Evolutionary conservation across 768 basidiomycete species (phyloP).

Genomic region (Boletellus ananiceps): DNA sequence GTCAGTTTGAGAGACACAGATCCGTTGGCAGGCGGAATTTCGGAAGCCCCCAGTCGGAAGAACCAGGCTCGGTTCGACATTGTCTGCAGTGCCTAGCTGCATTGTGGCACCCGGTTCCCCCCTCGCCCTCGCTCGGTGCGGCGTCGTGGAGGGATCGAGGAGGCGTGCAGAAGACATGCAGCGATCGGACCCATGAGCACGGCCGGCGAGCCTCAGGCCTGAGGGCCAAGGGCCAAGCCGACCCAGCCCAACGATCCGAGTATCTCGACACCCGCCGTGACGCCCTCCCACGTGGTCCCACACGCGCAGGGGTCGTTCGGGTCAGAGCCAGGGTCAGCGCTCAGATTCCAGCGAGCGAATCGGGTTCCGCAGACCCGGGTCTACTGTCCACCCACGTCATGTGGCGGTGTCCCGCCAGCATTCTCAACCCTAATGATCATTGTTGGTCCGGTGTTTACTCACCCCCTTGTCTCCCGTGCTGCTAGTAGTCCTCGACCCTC

Average conservation of each 20-base stretch:
- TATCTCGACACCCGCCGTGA: conserved; percentile 16
- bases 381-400: neutral
- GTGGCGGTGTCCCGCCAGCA: conserved; percentile 10
- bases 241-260: conserved; percentile 9
- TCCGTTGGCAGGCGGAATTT: conserved; percentile 21
- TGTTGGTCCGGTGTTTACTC: no score
- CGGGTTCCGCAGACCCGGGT: conserved; percentile 15
- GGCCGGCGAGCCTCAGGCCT: no score
- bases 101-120: neutral
- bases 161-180: conserved; percentile 7
- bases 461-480: no score
- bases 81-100: conserved; percentile 1
- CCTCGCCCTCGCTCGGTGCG: no score
- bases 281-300: conserved; percentile 22
- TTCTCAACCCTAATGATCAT: no score
- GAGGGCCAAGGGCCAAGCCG: conserved; percentile 14
- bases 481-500: no score
- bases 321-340: conserved; percentile 5
- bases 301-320: conserved; percentile 12
- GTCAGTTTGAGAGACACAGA: conserved; percentile 31
- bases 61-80: conserved; percentile 19
- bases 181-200: conserved; percentile 10
- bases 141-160: no score
- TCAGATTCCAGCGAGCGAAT: conserved; percentile 13
- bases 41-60: conserved; percentile 19